These are phyloP conservation scores for Eucalyptus tenuipes DNA, from an alignment of 345 rosid species.

Conservation along the genomic window DNA sequence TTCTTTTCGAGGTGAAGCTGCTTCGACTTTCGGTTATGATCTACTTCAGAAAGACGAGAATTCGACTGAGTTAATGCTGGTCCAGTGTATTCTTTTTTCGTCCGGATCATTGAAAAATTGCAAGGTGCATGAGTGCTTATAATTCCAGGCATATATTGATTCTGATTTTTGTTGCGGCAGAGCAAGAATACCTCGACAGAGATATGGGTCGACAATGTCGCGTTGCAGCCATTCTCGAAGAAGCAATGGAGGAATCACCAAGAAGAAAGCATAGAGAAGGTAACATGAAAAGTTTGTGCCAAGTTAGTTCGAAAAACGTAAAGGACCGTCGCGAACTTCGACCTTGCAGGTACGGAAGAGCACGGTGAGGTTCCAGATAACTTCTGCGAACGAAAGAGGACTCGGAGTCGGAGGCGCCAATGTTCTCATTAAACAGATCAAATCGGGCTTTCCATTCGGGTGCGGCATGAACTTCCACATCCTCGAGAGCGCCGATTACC, in stretches of 20 bases:
- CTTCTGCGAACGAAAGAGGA: slow-evolving; percentile 5
- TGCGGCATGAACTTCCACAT: slow-evolving; percentile 61
- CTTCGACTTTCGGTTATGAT: neutral
- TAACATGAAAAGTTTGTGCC: neutral
- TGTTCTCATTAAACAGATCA: slow-evolving; percentile 29
- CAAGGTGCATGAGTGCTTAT: neutral
- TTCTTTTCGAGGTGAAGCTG: slow-evolving; percentile 39
- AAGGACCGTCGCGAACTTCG: neutral
- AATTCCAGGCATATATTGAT: neutral
- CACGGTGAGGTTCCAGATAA: slow-evolving; percentile 42
- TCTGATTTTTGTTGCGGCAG: slow-evolving; percentile 6
- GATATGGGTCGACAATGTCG: slow-evolving; percentile 42
- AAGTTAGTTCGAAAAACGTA: accelerated
- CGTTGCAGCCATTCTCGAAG: slow-evolving; percentile 49
- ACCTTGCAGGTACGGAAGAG: slow-evolving; percentile 43
- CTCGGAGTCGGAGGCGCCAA: slow-evolving; percentile 27
- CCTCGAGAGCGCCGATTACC: slow-evolving; percentile 36
- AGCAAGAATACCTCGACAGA: slow-evolving; percentile 26
- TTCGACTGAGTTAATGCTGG: too few relatives aligned
- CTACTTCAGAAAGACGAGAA: neutral
- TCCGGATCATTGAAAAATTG: neutral
- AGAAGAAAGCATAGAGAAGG: slow-evolving; percentile 40
- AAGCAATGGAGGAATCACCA: slow-evolving; percentile 63
- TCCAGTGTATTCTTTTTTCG: too few relatives aligned
- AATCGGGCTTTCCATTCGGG: slow-evolving; percentile 50